Conservation (phyloP, 768 basidiomycete genomes). For the Calocybe gangraenosa region DNA sequence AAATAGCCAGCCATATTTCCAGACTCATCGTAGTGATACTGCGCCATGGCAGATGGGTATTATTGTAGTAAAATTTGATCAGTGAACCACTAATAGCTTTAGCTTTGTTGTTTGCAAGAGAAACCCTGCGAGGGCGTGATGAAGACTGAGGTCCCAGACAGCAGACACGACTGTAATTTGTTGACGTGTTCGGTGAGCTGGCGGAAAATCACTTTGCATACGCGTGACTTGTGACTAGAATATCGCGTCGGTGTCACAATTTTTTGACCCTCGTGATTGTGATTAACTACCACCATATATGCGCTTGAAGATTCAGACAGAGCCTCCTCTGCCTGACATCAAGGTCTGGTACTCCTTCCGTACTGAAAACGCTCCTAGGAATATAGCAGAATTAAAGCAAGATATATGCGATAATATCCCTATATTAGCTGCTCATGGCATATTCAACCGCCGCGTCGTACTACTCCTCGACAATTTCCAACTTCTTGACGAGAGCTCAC, state of each 20-base stretch:
- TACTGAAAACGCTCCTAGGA: slow-evolving; percentile 16
- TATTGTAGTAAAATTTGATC: no score
- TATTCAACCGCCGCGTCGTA: slow-evolving; percentile 19
- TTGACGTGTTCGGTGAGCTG: slow-evolving; percentile 21
- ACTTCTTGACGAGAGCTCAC: slow-evolving; percentile 35
- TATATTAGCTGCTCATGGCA: slow-evolving; percentile 20
- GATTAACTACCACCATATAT: no score
- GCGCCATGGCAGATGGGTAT: slow-evolving; percentile 43
- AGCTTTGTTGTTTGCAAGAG: background rate
- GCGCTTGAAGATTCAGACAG: slow-evolving; percentile 49
- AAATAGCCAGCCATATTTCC: slow-evolving; percentile 91
- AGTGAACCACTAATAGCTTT: no score
- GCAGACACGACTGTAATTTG: slow-evolving; percentile 2
- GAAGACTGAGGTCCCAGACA: background rate
- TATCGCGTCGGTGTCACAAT: slow-evolving; percentile 11
- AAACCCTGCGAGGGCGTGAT: no score
- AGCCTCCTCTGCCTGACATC: slow-evolving; percentile 41
- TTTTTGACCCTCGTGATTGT: slow-evolving; percentile 9
- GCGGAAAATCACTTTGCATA: no score
- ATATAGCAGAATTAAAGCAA: slow-evolving; percentile 34
- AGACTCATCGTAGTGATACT: slow-evolving; percentile 82
- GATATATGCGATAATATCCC: slow-evolving; percentile 31
- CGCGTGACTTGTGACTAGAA: slow-evolving; percentile 9
- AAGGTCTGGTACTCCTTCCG: slow-evolving; percentile 51
- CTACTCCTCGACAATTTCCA: slow-evolving; percentile 46